Conservation (phyloP, 2,329 filamentous ascomycete species). For the Didymella keratinophila region DNA sequence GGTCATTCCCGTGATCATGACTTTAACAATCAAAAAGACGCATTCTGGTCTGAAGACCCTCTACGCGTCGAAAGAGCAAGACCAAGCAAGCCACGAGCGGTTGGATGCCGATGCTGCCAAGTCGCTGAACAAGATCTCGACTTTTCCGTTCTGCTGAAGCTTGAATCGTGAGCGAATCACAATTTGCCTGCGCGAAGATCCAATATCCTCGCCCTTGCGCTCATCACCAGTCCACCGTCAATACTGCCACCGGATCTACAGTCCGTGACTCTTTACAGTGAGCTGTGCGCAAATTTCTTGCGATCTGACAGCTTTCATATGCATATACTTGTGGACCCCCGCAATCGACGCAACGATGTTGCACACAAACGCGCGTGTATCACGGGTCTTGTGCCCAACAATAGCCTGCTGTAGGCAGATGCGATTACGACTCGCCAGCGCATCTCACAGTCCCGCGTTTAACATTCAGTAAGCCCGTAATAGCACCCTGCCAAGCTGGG, state of each 20-base stretch:
- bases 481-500: slow-evolving; percentile 25
- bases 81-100: not conserved
- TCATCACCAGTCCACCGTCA: slow-evolving; percentile 7
- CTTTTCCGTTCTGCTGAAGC: slow-evolving; percentile 13
- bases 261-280: not conserved
- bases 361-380: not conserved
- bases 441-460: slow-evolving; percentile 14
- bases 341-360: not conserved
- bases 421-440: slow-evolving; percentile 17
- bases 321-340: not conserved
- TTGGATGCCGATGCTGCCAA: slow-evolving; percentile 15
- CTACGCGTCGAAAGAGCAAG: too few relatives aligned
- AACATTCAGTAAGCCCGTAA: slow-evolving; percentile 8
- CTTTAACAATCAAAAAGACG: not conserved
- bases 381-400: not conserved
- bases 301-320: slow-evolving; percentile 1
- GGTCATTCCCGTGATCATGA: not conserved
- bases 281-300: not conserved
- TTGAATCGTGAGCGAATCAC: slow-evolving; percentile 16
- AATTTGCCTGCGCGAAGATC: slow-evolving; percentile 3
- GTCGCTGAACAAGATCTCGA: slow-evolving; percentile 24
- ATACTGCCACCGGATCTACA: not conserved
- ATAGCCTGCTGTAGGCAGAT: not conserved
- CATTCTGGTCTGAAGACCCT: too few relatives aligned
- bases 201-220: slow-evolving; percentile 14